Percentiles rank a stretch among this genome's conserved stretches.
Evolutionary conservation across 768 basidiomycete species (phyloP).

Genomic region (Mycena sanguinolenta): DNA sequence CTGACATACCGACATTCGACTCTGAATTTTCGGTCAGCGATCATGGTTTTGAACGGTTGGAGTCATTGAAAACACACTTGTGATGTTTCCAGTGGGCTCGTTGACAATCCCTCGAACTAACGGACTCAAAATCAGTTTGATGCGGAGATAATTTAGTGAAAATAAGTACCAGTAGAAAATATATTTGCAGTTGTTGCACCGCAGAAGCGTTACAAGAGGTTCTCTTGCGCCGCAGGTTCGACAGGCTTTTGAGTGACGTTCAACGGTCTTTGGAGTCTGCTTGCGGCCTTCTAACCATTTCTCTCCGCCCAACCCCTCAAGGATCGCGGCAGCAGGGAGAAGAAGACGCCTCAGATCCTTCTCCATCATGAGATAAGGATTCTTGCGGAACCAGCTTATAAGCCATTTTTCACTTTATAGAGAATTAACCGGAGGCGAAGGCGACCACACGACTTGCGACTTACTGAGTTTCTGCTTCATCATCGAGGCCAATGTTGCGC

Average conservation of each 20-base stretch:
- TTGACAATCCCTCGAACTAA: slow-evolving; percentile 44
- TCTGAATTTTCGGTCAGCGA: background rate
- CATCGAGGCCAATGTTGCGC: background rate
- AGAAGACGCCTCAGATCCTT: slow-evolving; percentile 3
- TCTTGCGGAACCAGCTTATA: slow-evolving; percentile 41
- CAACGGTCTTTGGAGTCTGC: slow-evolving; percentile 31
- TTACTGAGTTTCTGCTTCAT: background rate
- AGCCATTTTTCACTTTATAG: slow-evolving; percentile 32
- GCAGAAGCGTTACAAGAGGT: slow-evolving; percentile 35
- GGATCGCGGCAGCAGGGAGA: slow-evolving; percentile 32
- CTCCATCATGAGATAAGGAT: slow-evolving; percentile 27
- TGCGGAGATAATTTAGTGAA: background rate
- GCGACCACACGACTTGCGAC: background rate
- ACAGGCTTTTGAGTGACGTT: slow-evolving; percentile 35
- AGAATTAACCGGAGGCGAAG: background rate
- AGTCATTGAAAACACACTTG: slow-evolving; percentile 35
- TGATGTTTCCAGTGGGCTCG: slow-evolving; percentile 40
- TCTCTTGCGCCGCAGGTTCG: slow-evolving; percentile 36
- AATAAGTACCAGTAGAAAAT: slow-evolving; percentile 41
- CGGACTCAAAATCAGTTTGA: background rate
- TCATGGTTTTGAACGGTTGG: background rate
- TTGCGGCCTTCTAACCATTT: slow-evolving; percentile 36
- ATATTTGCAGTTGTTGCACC: slow-evolving; percentile 40
- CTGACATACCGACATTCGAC: slow-evolving; percentile 23
- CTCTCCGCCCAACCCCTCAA: slow-evolving; percentile 36